Evolutionary conservation across 1,284 basidiomycete genomes (phyloP).

Genomic region (Pyrrhoderma noxium): DNA sequence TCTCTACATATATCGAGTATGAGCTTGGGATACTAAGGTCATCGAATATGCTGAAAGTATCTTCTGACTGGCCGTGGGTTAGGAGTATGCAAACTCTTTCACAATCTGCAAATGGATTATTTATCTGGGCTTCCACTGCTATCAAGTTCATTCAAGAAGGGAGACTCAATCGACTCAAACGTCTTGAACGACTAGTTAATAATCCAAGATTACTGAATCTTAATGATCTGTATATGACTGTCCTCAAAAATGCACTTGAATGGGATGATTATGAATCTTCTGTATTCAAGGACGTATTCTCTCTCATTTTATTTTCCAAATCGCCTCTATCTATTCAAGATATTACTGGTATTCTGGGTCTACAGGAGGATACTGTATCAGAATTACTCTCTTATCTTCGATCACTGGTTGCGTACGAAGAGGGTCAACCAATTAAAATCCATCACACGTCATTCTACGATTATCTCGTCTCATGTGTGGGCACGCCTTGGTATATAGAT

Average conservation of each 20-base stretch:
- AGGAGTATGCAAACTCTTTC: slow-evolving; percentile 23
- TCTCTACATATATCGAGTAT: too few species aligned
- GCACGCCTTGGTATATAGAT: background rate
- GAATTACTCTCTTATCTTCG: background rate
- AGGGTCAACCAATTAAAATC: background rate
- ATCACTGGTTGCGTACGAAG: background rate
- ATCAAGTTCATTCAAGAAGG: slow-evolving; percentile 18
- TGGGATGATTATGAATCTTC: slow-evolving; percentile 3
- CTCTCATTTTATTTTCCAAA: background rate
- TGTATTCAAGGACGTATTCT: slow-evolving; percentile 6
- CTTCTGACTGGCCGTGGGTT: background rate
- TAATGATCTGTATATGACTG: background rate
- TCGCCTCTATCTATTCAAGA: background rate
- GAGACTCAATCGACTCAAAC: background rate
- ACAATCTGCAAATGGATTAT: slow-evolving; percentile 23
- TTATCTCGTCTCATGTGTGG: background rate
- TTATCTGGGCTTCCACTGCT: slow-evolving; percentile 27
- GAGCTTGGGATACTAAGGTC: too few species aligned
- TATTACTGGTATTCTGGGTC: background rate
- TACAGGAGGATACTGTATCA: background rate
- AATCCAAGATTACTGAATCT: background rate
- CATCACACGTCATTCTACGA: slow-evolving; percentile 1
- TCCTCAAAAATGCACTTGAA: background rate
- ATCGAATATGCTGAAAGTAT: background rate
- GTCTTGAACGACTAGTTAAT: background rate